These are phyloP conservation scores for Metarhizium guizhouense DNA, from an alignment of 2,329 filamentous ascomycete species.

Conservation along the genomic window DNA sequence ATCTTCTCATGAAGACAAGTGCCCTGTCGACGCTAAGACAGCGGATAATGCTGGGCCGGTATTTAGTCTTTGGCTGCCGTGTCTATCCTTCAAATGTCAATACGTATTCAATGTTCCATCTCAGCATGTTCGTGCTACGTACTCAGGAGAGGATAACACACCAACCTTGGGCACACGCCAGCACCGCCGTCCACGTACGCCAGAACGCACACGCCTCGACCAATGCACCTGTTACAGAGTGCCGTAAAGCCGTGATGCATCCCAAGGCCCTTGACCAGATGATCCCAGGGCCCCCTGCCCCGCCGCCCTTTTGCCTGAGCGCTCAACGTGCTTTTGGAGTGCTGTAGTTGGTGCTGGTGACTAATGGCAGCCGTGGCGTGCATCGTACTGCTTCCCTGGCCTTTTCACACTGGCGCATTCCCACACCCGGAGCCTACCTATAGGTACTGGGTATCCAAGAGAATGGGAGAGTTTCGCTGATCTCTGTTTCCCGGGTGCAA, in stretches of 20 bases:
- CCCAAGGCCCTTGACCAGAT: neutral
- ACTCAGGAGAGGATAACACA: neutral
- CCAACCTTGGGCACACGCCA: neutral
- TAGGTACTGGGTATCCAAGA: neutral
- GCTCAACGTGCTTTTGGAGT: neutral
- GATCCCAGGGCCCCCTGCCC: neutral
- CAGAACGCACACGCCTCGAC: neutral
- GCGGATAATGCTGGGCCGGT: neutral
- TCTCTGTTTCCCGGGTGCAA: neutral
- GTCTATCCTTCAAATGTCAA: neutral
- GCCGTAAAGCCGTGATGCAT: no score
- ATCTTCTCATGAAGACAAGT: conserved; percentile 1
- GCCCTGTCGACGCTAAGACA: neutral
- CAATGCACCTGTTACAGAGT: no score
- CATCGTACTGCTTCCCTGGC: neutral
- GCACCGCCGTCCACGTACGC: no score
- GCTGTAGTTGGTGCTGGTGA: neutral
- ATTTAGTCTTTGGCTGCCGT: neutral
- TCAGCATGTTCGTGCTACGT: neutral
- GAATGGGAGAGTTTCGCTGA: neutral
- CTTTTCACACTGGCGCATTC: neutral
- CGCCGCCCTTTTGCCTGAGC: neutral
- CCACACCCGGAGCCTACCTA: neutral
- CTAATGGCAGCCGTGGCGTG: conserved; percentile 1
- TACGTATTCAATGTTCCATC: neutral